These are phyloP conservation scores for Nitzschia sp. DNA, from an alignment of 108 stramenopile genomes.

Conservation along the genomic window DNA sequence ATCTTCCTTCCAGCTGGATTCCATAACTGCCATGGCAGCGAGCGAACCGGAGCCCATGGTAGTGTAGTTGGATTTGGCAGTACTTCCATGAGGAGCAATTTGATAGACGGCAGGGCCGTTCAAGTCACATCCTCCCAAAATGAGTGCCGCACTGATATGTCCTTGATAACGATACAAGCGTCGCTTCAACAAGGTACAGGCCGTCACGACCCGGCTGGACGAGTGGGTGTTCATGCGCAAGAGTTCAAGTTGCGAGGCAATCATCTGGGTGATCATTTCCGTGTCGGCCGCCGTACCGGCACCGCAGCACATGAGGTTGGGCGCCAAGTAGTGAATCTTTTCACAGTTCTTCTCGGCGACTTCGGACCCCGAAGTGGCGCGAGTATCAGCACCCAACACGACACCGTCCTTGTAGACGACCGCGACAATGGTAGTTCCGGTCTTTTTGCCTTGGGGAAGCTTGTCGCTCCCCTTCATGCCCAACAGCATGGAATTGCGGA, in stretches of 20 bases:
- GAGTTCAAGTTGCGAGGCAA: slow-evolving; percentile 90
- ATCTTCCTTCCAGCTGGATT: slow-evolving; percentile 86
- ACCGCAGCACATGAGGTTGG: slow-evolving; percentile 99
- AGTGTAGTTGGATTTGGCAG: slow-evolving; percentile 93
- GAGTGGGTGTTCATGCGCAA: slow-evolving; percentile 90
- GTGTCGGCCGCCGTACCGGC: slow-evolving; percentile 99
- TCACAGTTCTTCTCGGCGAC: slow-evolving; percentile 99
- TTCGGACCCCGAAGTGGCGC: slow-evolving; percentile 92
- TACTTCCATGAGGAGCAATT: slow-evolving; percentile 96
- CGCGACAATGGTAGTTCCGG: slow-evolving; percentile 96
- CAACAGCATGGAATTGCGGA: slow-evolving; percentile 33
- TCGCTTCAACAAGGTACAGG: slow-evolving; percentile 94
- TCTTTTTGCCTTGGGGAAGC: slow-evolving; percentile 90
- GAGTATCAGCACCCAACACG: slow-evolving; percentile 98
- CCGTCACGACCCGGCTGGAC: slow-evolving; percentile 91
- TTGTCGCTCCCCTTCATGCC: slow-evolving; percentile 20
- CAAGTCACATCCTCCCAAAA: slow-evolving; percentile 95
- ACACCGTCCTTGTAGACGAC: slow-evolving; percentile 92
- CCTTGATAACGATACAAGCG: slow-evolving; percentile 97
- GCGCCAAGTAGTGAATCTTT: slow-evolving; percentile 99
- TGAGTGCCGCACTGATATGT: slow-evolving; percentile 91
- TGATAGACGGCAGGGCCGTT: slow-evolving; percentile 95
- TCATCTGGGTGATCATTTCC: slow-evolving; percentile 96
- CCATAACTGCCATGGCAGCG: slow-evolving; percentile 98
- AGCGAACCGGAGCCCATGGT: slow-evolving; percentile 98